Conservation (phyloP, 2,329 filamentous ascomycete genomes). For the Pyrenophora graminea region DNA sequence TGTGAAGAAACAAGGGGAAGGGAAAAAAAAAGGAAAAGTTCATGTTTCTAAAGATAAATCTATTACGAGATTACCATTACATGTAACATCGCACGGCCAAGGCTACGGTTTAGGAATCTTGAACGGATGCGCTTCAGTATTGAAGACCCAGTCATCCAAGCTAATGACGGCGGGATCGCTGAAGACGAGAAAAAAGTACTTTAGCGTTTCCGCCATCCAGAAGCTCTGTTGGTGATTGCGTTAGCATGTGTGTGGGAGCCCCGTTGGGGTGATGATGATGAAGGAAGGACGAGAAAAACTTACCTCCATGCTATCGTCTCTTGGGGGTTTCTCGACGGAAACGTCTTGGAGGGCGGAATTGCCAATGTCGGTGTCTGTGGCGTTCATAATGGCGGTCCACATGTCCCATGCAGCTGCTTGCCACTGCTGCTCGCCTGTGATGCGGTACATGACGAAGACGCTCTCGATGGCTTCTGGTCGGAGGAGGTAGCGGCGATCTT, state of each 20-base stretch:
- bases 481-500: constrained; percentile 53
- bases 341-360: constrained; percentile 53
- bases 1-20: too few species aligned
- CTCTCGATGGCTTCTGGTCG: constrained; percentile 64
- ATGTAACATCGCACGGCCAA: too few species aligned
- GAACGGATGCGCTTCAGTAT: constrained; percentile 56
- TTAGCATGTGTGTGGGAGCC: not conserved
- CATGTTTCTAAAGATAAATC: too few species aligned
- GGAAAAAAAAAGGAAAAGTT: too few species aligned
- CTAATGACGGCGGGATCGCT: constrained; percentile 49
- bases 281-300: constrained; percentile 1
- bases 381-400: constrained; percentile 52
- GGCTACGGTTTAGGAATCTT: constrained; percentile 31
- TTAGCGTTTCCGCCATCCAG: constrained; percentile 56
- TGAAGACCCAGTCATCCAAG: constrained; percentile 54
- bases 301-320: constrained; percentile 53
- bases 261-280: too few species aligned
- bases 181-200: constrained; percentile 56
- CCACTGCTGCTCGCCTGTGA: constrained; percentile 58
- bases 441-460: constrained; percentile 64
- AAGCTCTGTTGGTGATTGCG: constrained; percentile 41
- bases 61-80: too few species aligned
- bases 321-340: constrained; percentile 44
- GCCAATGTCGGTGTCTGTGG: constrained; percentile 51
- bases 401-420: constrained; percentile 56